These are phyloP conservation scores for Ganoderma lingzhi DNA, from an alignment of 1,284 basidiomycete genomes.

Conservation along the genomic window DNA sequence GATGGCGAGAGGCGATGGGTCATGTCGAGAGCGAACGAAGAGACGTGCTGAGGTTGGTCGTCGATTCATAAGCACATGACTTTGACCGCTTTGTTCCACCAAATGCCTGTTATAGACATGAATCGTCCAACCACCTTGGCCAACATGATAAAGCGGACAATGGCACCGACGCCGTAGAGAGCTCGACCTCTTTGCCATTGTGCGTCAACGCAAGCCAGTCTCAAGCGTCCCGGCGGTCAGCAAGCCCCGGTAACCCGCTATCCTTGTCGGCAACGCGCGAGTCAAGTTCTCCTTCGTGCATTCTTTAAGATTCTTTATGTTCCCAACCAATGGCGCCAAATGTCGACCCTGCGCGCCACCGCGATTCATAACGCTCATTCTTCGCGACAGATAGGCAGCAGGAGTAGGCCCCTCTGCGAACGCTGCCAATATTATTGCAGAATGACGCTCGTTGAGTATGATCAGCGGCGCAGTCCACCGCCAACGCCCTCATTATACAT, in stretches of 20 bases:
- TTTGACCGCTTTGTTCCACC: slow-evolving; percentile 9
- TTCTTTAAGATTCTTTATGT: neutral
- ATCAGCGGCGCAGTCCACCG: slow-evolving; percentile 27
- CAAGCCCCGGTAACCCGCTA: slow-evolving; percentile 2
- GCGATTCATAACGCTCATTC: neutral
- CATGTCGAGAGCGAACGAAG: slow-evolving; percentile 8
- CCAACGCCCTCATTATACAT: slow-evolving; percentile 14
- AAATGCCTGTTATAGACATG: slow-evolving; percentile 9
- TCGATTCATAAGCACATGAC: neutral
- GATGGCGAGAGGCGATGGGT: slow-evolving; percentile 13
- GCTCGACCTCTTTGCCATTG: neutral
- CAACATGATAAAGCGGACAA: neutral
- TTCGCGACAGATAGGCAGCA: slow-evolving; percentile 10
- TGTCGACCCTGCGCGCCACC: neutral
- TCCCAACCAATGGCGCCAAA: neutral
- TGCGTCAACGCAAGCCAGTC: neutral
- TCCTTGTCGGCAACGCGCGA: neutral
- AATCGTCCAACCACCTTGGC: neutral
- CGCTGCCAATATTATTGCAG: neutral
- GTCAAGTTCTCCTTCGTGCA: neutral
- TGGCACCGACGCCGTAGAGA: neutral
- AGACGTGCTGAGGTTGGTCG: slow-evolving; percentile 5
- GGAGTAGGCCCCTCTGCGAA: slow-evolving; percentile 9
- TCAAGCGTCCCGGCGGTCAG: neutral
- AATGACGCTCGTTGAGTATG: slow-evolving; percentile 21